Conservation (phyloP, 257 asterid species). For the Salvia splendens region DNA sequence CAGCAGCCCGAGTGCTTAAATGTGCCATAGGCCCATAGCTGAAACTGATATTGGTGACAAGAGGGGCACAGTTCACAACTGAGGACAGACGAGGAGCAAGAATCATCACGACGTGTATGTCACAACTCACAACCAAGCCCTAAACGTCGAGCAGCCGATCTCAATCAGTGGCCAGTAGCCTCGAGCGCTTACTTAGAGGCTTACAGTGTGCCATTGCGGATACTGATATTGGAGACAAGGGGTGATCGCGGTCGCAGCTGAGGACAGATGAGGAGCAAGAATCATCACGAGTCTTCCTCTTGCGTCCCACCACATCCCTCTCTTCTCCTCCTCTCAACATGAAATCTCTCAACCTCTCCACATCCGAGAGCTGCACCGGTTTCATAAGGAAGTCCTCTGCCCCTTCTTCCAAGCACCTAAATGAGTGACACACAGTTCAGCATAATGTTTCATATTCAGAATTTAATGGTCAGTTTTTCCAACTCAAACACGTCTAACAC, state of each 20-base stretch:
- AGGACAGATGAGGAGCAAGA: conserved; percentile 24
- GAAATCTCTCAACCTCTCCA: conserved; percentile 56
- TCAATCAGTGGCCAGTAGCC: conserved; percentile 27
- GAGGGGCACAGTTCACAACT: too few species aligned
- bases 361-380: conserved; percentile 81
- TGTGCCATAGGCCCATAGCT: too few species aligned
- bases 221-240: conserved; percentile 15
- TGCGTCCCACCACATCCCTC: conserved; percentile 29
- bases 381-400: conserved; percentile 82
- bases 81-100: too few species aligned
- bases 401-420: conserved; percentile 85
- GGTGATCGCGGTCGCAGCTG: conserved; percentile 13
- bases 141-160: not conserved
- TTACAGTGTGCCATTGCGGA: conserved; percentile 2
- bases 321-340: conserved; percentile 48
- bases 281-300: conserved; percentile 49
- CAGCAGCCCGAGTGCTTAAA: too few species aligned
- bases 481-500: not conserved
- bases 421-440: not conserved
- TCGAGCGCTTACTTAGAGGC: conserved; percentile 36
- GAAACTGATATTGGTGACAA: too few species aligned
- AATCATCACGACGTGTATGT: too few species aligned
- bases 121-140: not conserved
- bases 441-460: not conserved
- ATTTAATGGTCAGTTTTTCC: not conserved